Evolutionary conservation across 495 filamentous ascomycete species (phyloP), one percentile per base, ranked within the genome.

Genomic region (Podospora pseudopauciseta): DNA sequence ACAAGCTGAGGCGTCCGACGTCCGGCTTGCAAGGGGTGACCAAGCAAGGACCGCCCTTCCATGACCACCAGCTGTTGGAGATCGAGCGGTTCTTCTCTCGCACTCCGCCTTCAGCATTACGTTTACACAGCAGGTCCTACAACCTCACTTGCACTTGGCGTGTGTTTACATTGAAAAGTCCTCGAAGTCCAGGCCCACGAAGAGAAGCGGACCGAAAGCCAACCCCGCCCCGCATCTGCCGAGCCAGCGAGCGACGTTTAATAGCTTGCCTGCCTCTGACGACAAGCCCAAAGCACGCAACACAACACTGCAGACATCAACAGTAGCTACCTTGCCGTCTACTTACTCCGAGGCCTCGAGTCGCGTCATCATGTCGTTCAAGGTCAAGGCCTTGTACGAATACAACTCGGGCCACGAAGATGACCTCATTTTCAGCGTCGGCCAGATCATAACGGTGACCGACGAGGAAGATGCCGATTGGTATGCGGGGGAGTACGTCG

Each of bases 321-420:
- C 55, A 58, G 55, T 23, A 26, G 23, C n/a, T 19, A 58, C n/a
- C 55, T 58, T 5, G 55, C n/a, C n/a, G n/a, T 58, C 5, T 11
- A 19, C 55, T 20, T 20, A 58, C 55, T 13, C 55, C 55, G 2
- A 58, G 64, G 68, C 68, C 55, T 53, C 65, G 65, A 70, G 65
- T 65, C 65, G 68, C 65, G 55, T 65, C 86, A 81, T 61, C 77
- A 96, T 95, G 92, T 84, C 91, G 76, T 97, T 98, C 82, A 96
- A 91, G 79, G 95, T 98, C 81, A 95, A 92, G 85, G 92, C 94
- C 68, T 80, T 98, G 73, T 98, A 90, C 82, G 93, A 98, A 76
- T 99, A 98, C 80, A 81, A 82, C 73, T 98, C 96, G 68, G 83
- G 81, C 69, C 93, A 99, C 78, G 92, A 96, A 71, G 95, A 98